Evolutionary conservation across 1,284 basidiomycete genomes (phyloP).

Genomic region (Lentinus polychrous): DNA sequence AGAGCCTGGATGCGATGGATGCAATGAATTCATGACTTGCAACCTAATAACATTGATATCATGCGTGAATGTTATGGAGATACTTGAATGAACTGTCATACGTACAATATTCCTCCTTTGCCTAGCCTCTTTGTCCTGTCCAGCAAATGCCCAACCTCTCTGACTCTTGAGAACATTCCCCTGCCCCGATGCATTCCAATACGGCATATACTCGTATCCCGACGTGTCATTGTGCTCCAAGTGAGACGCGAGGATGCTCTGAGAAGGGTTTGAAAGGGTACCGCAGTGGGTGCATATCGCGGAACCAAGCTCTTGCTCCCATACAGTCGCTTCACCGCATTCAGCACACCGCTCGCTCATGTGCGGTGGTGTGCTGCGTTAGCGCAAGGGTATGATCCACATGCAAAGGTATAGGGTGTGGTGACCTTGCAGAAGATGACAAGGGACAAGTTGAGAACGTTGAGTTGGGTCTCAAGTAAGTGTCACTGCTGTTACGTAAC

Average conservation of each 20-base stretch:
- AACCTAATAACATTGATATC: constrained; percentile 37
- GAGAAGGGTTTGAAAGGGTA: constrained; percentile 53
- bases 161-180: constrained; percentile 37
- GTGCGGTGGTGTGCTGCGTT: too few species aligned
- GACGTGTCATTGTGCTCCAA: constrained; percentile 27
- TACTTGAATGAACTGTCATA: constrained; percentile 9
- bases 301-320: constrained; percentile 51
- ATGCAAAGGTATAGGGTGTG: too few species aligned
- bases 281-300: constrained; percentile 60
- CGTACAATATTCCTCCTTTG: constrained; percentile 53
- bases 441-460: too few species aligned
- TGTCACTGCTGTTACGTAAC: too few species aligned
- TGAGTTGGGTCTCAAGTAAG: too few species aligned
- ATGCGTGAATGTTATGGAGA: neutral
- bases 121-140: constrained; percentile 54
- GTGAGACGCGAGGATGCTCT: constrained; percentile 47
- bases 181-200: constrained; percentile 22
- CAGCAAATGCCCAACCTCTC: constrained; percentile 48
- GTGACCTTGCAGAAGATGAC: too few species aligned
- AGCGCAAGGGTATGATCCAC: too few species aligned
- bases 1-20: constrained; percentile 48
- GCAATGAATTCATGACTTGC: constrained; percentile 56
- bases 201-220: constrained; percentile 18
- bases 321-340: constrained; percentile 46
- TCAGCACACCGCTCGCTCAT: constrained; percentile 36